These are phyloP conservation scores for Rheum nobile DNA, from an alignment of 148 eudicot genomes.

Conservation along the genomic window DNA sequence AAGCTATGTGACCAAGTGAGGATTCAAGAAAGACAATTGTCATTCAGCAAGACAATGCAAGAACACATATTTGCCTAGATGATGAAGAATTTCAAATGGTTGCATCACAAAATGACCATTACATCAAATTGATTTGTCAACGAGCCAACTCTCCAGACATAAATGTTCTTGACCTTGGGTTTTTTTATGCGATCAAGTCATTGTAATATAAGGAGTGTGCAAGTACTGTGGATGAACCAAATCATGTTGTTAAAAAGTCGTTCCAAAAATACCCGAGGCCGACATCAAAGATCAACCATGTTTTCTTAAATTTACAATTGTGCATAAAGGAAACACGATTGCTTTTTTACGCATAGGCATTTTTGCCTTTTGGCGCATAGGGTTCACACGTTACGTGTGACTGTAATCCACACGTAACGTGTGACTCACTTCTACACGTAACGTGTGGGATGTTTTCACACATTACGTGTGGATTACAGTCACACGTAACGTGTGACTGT, in stretches of 20 bases:
- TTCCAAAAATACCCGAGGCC: not conserved
- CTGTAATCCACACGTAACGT: too few relatives aligned
- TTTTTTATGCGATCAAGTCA: not conserved
- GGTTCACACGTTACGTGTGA: too few relatives aligned
- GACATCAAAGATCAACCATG: not conserved
- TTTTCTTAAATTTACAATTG: not conserved
- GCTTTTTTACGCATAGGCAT: too few relatives aligned
- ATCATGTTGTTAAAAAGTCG: not conserved
- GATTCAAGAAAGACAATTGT: not conserved
- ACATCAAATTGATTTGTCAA: not conserved
- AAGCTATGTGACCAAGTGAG: not conserved
- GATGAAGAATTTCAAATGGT: too few relatives aligned
- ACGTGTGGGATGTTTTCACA: too few relatives aligned
- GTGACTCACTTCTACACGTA: too few relatives aligned
- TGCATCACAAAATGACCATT: not conserved
- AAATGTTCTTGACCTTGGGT: not conserved
- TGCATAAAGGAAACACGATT: constrained; percentile 6
- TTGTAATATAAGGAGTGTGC: not conserved
- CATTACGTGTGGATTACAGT: too few relatives aligned
- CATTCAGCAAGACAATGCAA: too few relatives aligned
- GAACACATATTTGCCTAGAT: too few relatives aligned
- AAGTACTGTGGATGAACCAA: not conserved
- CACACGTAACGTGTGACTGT: too few relatives aligned
- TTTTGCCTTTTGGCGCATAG: too few relatives aligned
- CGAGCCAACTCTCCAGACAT: not conserved